phyloP scores from a whole-genome alignment of 2,329 filamentous ascomycete genomes.

The Tolypocladium tropicale region DNA sequence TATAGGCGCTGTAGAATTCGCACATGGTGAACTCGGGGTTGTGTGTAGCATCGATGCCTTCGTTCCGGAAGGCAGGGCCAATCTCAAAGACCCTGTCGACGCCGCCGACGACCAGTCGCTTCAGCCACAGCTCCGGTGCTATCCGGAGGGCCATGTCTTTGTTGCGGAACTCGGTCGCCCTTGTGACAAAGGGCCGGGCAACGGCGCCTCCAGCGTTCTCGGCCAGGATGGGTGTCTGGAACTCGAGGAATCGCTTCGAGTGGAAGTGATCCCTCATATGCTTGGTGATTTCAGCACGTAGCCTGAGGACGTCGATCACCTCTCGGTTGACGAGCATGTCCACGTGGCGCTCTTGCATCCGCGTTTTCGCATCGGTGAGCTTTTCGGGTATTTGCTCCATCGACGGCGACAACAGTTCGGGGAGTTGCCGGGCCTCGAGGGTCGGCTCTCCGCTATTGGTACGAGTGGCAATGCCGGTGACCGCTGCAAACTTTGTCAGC shows the following conservation, averaged over 20 bases:
- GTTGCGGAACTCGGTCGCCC: constrained; percentile 63
- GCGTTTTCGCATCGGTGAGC: constrained; percentile 60
- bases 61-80: constrained; percentile 85
- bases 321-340: constrained; percentile 71
- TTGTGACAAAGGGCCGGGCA: constrained; percentile 77
- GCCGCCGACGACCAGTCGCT: constrained; percentile 80
- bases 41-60: constrained; percentile 82
- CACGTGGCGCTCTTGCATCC: constrained; percentile 69
- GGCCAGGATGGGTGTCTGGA: constrained; percentile 82
- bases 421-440: constrained; percentile 56
- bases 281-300: constrained; percentile 66
- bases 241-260: constrained; percentile 66
- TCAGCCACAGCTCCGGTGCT: constrained; percentile 91
- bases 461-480: constrained; percentile 59
- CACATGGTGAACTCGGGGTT: constrained; percentile 97
- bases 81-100: constrained; percentile 89
- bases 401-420: constrained; percentile 64
- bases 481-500: constrained; percentile 35
- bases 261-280: constrained; percentile 66
- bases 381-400: constrained; percentile 68
- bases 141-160: constrained; percentile 71
- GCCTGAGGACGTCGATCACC: constrained; percentile 57
- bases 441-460: constrained; percentile 69
- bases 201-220: constrained; percentile 76
- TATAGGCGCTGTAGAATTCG: constrained; percentile 89